phyloP scores from a whole-genome alignment of 768 basidiomycete genomes.

The Mycena epipterygia region DNA sequence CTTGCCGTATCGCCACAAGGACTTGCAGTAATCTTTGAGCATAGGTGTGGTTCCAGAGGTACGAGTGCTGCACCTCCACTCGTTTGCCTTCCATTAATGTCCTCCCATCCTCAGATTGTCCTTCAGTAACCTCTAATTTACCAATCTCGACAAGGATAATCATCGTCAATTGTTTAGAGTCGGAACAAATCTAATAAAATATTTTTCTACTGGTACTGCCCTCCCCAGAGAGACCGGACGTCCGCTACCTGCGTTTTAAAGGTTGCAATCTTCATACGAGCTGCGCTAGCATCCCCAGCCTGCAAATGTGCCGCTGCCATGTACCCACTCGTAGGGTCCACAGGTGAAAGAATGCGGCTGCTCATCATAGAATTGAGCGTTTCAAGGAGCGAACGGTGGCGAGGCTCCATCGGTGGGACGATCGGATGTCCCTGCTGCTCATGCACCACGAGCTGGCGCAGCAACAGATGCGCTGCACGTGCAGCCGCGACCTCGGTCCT shows the following conservation, averaged over 20 bases:
- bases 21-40: no score
- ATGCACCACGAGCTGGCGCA: neutral
- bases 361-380: slow-evolving; percentile 12
- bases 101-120: no score
- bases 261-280: slow-evolving; percentile 2
- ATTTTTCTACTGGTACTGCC: neutral
- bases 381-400: neutral
- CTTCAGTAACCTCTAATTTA: no score
- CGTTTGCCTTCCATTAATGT: no score
- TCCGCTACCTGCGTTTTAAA: neutral
- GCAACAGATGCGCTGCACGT: neutral
- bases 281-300: neutral
- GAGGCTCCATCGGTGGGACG: neutral
- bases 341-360: neutral
- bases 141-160: no score
- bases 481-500: neutral
- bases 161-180: no score
- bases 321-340: slow-evolving; percentile 2
- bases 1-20: no score
- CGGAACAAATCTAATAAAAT: no score
- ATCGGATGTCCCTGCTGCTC: neutral
- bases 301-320: neutral
- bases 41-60: no score
- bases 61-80: no score
- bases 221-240: neutral